These are phyloP conservation scores for Nakazawaea populi DNA, from an alignment of 805 yeast species.

Conservation along the genomic window DNA sequence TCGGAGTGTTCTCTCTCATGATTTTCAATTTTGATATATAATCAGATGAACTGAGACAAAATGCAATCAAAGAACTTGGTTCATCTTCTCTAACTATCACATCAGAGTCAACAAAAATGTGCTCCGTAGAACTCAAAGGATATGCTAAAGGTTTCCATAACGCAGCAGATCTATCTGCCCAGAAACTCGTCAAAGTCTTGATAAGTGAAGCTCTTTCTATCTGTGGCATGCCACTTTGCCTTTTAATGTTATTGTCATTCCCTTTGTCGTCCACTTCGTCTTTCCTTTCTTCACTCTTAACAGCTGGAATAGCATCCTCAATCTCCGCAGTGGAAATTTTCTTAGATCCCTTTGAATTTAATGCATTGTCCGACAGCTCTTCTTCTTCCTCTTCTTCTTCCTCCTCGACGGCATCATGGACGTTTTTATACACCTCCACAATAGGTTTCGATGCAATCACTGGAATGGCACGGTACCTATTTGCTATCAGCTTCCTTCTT, in stretches of 20 bases:
- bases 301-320: not conserved
- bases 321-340: not conserved
- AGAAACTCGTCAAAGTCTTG: slow-evolving; percentile 80
- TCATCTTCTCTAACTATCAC: slow-evolving; percentile 95
- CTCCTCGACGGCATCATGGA: slow-evolving; percentile 74
- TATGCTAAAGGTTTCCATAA: slow-evolving; percentile 90
- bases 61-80: slow-evolving; percentile 90
- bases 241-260: slow-evolving; percentile 10
- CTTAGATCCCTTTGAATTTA: not conserved
- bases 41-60: slow-evolving; percentile 82
- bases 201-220: slow-evolving; percentile 74
- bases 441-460: slow-evolving; percentile 75
- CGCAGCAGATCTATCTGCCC: slow-evolving; percentile 97
- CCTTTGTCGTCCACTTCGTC: slow-evolving; percentile 5
- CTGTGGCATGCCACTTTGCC: slow-evolving; percentile 22
- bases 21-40: slow-evolving; percentile 38
- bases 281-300: not conserved
- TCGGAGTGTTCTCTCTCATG: slow-evolving; percentile 11
- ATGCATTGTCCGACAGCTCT: slow-evolving; percentile 34
- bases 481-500: slow-evolving; percentile 49
- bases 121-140: slow-evolving; percentile 77
- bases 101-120: slow-evolving; percentile 88
- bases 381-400: slow-evolving; percentile 12
- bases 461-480: slow-evolving; percentile 63
- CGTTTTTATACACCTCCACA: slow-evolving; percentile 85